phyloP scores from a whole-genome alignment of 2,329 filamentous ascomycete genomes.

The Corinectria fuckeliana region DNA sequence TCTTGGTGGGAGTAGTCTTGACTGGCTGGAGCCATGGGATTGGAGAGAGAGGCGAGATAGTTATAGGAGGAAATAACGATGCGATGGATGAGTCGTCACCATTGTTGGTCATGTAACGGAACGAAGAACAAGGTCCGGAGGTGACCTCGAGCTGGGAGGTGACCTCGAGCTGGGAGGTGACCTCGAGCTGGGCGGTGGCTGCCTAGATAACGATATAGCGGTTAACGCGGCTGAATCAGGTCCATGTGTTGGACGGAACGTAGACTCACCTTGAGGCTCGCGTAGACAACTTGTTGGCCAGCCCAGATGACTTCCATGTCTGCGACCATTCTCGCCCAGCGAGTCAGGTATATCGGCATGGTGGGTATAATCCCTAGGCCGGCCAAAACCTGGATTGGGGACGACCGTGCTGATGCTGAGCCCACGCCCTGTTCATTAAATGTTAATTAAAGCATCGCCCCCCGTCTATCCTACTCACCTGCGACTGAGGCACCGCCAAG shows the following conservation, averaged over 20 bases:
- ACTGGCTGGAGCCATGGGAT: too few relatives aligned
- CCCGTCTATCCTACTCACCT: too few relatives aligned
- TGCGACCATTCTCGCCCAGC: neutral
- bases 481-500: neutral
- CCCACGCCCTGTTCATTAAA: too few relatives aligned
- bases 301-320: constrained; percentile 8
- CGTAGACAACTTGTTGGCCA: neutral
- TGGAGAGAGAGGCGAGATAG: too few relatives aligned
- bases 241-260: neutral
- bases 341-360: neutral
- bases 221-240: neutral
- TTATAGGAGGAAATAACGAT: too few relatives aligned
- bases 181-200: neutral
- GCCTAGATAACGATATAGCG: neutral
- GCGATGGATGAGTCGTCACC: too few relatives aligned
- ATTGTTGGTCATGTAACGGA: neutral
- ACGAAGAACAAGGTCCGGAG: neutral
- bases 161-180: too few relatives aligned
- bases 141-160: too few relatives aligned
- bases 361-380: neutral
- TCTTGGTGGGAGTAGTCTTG: too few relatives aligned
- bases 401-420: too few relatives aligned
- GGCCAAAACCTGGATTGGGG: too few relatives aligned
- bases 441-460: too few relatives aligned
- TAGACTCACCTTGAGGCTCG: constrained; percentile 3